phyloP scores from a whole-genome alignment of 2,329 filamentous ascomycete genomes.

The Colletotrichum cuscutae region DNA sequence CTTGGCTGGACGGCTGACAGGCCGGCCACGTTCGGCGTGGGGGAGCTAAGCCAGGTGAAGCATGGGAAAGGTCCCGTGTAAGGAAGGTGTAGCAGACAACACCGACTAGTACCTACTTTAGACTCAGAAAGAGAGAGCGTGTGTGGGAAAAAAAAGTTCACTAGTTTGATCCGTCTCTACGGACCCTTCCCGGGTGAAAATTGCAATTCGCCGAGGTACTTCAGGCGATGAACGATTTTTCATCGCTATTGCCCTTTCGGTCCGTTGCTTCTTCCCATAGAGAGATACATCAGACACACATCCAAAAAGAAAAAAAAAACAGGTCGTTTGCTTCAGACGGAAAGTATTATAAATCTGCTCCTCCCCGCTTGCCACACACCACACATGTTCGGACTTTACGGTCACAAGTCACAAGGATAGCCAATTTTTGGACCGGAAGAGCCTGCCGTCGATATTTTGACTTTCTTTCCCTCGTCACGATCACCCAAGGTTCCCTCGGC shows the following conservation, averaged over 20 bases:
- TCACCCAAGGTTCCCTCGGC: neutral
- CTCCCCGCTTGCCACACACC: slow-evolving; percentile 9
- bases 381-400: neutral
- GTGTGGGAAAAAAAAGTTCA: neutral
- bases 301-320: neutral
- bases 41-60: neutral
- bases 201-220: neutral
- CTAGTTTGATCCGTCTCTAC: slow-evolving; percentile 9
- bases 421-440: neutral
- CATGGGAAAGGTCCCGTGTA: neutral
- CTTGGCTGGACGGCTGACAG: neutral
- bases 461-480: neutral
- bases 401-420: neutral
- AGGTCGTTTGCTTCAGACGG: neutral
- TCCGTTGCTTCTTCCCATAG: slow-evolving; percentile 9
- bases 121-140: too few relatives aligned
- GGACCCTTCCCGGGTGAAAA: slow-evolving; percentile 12
- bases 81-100: neutral
- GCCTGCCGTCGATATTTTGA: neutral
- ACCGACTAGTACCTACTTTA: neutral
- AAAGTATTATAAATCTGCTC: slow-evolving; percentile 18
- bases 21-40: neutral
- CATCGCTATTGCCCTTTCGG: neutral
- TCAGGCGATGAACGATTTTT: neutral
- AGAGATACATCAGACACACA: neutral